Base-by-base conservation (phyloP, 768 basidiomycete genomes). In the Collybiopsis confluens region DNA sequence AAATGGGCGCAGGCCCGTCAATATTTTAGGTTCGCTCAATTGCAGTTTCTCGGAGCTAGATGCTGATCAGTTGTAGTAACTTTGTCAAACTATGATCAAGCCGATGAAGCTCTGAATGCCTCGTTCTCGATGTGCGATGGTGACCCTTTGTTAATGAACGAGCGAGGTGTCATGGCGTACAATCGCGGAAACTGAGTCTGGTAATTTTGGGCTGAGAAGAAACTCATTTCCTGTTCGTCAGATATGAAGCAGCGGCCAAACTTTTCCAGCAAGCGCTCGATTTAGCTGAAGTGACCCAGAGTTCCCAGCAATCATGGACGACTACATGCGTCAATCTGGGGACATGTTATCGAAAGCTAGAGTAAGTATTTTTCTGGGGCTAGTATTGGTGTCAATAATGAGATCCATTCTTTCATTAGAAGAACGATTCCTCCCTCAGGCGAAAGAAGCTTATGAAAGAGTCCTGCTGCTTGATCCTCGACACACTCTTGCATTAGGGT, bases 311-410 rank as follows among this genome's bases (percentile, higher is more conserved):
- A 33, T 82, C 88, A 0, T 98, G 96, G 95, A 79, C 86, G 1
- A 85, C 86, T 10, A 97, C 95, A 0, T 92, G 90, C 66, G 73
- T 96, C 56, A 99, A 98, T 65, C 80, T 98, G 16, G 97, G 92
- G 10, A 97, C 96, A 24, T 88, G 89, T 50, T 83, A 81, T 59
- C 82, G 95, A 18, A 92, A 90, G 66, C 73, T 90, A 10, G 82
- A 80, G 92, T 92, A 57, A 54, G 83, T 68, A 47, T 37, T n/a
- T n/a, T n/a, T n/a, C n/a, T n/a, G n/a, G n/a, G n/a, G n/a, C n/a
- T n/a, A n/a, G n/a, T n/a, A n/a, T n/a, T n/a, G n/a, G n/a, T n/a
- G n/a, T n/a, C n/a, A n/a, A n/a, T n/a, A n/a, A n/a, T n/a, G n/a
- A n/a, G n/a, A n/a, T n/a, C n/a, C n/a, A n/a, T n/a, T n/a, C n/a